These are phyloP conservation scores for Wolfiporia cocos DNA, from an alignment of 1,284 basidiomycete species.

Conservation along the genomic window DNA sequence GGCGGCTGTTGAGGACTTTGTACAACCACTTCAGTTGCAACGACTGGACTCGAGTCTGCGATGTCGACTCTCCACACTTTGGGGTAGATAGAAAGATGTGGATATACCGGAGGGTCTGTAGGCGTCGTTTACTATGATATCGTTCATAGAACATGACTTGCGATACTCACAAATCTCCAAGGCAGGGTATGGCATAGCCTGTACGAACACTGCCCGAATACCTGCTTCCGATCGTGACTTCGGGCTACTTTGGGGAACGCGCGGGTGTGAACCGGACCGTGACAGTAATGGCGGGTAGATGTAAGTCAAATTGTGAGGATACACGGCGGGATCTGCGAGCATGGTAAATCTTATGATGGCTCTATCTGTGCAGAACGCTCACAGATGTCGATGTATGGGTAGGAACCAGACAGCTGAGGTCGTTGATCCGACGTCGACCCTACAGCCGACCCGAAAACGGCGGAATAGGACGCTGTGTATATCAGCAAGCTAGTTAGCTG, in stretches of 20 bases:
- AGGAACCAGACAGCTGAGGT: neutral
- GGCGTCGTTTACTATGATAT: neutral
- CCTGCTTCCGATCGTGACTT: too few relatives aligned
- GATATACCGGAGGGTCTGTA: constrained; percentile 27
- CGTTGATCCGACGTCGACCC: too few relatives aligned
- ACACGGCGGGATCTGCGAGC: constrained; percentile 16
- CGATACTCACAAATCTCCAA: constrained; percentile 12
- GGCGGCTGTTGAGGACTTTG: neutral
- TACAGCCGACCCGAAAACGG: too few relatives aligned
- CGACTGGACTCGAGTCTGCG: too few relatives aligned
- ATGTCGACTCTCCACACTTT: neutral
- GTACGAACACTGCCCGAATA: too few relatives aligned
- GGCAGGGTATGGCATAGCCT: too few relatives aligned
- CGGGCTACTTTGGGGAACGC: too few relatives aligned
- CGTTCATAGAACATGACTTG: neutral
- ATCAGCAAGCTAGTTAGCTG: too few relatives aligned
- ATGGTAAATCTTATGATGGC: neutral
- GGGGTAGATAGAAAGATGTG: constrained; percentile 1
- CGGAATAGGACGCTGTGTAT: too few relatives aligned
- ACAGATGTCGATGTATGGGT: constrained; percentile 7
- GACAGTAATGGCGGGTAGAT: constrained; percentile 15
- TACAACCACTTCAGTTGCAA: too few relatives aligned
- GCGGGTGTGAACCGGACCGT: too few relatives aligned
- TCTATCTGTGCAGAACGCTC: neutral
- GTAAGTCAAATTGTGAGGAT: constrained; percentile 16